These are phyloP conservation scores for Chamaenerion angustifolium DNA, from an alignment of 345 rosid genomes.

Conservation along the genomic window DNA sequence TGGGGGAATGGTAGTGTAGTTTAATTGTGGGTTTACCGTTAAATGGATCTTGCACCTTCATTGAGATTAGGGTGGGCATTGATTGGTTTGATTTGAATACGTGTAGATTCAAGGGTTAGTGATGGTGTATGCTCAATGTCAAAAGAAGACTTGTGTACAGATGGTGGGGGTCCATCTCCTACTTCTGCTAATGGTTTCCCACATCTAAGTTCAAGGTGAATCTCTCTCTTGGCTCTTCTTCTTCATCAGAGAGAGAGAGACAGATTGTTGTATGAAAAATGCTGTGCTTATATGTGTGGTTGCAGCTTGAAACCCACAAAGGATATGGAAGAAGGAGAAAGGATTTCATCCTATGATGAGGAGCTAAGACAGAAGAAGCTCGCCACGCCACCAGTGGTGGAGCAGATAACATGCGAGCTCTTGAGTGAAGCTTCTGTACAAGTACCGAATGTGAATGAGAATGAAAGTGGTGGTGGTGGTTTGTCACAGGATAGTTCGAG, in stretches of 20 bases:
- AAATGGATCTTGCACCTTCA: neutral
- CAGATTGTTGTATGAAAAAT: slow-evolving; percentile 4
- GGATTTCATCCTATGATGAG: slow-evolving; percentile 14
- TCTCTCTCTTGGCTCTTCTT: neutral
- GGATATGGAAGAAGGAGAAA: slow-evolving; percentile 20
- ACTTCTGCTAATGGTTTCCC: slow-evolving; percentile 35
- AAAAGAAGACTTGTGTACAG: slow-evolving; percentile 21
- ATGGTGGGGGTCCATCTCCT: slow-evolving; percentile 13
- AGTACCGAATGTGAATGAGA: slow-evolving; percentile 20
- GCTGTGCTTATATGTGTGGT: slow-evolving; percentile 9
- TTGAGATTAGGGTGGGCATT: neutral
- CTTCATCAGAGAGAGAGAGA: neutral
- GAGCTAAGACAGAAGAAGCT: slow-evolving; percentile 13
- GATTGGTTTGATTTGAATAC: slow-evolving; percentile 16
- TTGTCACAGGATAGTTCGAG: slow-evolving; percentile 42
- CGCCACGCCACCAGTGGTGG: slow-evolving; percentile 4
- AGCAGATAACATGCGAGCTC: slow-evolving; percentile 14
- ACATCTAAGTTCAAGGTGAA: slow-evolving; percentile 39
- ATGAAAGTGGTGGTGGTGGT: slow-evolving; percentile 17
- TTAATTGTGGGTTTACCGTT: neutral
- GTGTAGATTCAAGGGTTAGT: slow-evolving; percentile 24
- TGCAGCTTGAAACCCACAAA: slow-evolving; percentile 24
- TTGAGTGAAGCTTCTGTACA: slow-evolving; percentile 35
- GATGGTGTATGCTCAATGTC: slow-evolving; percentile 17
- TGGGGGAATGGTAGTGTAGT: neutral